Base-by-base conservation (phyloP, 345 rosid species). In the Hypericum androsaemum region DNA sequence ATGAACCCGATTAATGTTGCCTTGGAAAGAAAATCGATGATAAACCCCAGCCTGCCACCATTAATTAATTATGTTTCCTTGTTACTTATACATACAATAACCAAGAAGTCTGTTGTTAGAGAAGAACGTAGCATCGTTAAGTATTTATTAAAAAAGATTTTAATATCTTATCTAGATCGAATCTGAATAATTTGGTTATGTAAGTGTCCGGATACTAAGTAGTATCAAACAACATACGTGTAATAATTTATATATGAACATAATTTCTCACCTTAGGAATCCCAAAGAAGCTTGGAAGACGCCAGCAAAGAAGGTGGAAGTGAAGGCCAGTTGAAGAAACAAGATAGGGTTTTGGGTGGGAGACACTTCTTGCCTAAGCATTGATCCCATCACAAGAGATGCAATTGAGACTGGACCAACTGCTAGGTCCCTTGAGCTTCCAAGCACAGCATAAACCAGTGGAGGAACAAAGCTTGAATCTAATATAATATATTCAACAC, bases 381-480 rank as follows among this genome's bases (percentile, higher is more conserved):
- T 92, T 60, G 96, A 88, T 39, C 98, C 98, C 66, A 92, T 54
- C 38, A 92, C 80, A 53, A 92, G 80, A 42, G 98, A 92, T 38
- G 96, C 94, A 57, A 89, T 92, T 0, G 98, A 90, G 10, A 90
- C 89, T 7, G 98, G 96, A 12, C 98, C 98, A 13, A 87, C 96
- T 1, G 95, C 98, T 12, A 90, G 80, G 61, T 90, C 96, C 66
- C 89, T 79, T 3, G 98, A 90, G 78, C 98, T 90, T 56, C 96
- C 98, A 47, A 87, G 78, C n/a, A 80, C 86, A 50, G 92, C 85
- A 72, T 90, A 90, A 8, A 87, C 81, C 62, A 90, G 79, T 43
- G 98, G 98, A 39, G 98, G 96, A 15, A 84, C 96, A 47, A 90
- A 90, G 81, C 96, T 90, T 6, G 98, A 90, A 78, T 90, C 97